Percentiles rank a stretch among this genome's conserved stretches.
These are phyloP conservation scores for Eutrema salsugineum DNA, from an alignment of 441 rosid genomes.

Conservation along the genomic window DNA sequence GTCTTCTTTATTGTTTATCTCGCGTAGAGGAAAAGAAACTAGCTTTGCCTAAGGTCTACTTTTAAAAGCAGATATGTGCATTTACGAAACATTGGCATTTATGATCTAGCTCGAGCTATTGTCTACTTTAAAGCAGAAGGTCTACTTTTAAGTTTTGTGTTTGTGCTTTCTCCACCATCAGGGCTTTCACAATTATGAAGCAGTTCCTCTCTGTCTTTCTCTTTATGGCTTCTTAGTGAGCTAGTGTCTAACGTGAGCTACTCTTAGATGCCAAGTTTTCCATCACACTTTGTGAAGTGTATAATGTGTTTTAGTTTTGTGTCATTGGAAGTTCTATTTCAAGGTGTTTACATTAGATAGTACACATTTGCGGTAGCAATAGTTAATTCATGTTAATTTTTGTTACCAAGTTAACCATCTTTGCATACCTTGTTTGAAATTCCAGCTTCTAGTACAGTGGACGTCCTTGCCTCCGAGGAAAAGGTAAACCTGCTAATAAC, in stretches of 20 bases:
- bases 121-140: background rate
- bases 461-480: constrained; percentile 33
- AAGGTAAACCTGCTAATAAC: constrained; percentile 47
- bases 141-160: background rate
- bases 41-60: background rate
- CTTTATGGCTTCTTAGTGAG: background rate
- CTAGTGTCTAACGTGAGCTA: background rate
- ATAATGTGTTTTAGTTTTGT: constrained; percentile 4
- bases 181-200: background rate
- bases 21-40: background rate
- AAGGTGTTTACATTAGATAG: background rate
- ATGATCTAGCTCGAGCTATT: background rate
- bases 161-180: background rate
- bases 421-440: constrained; percentile 19
- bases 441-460: constrained; percentile 54
- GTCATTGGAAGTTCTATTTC: background rate
- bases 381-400: background rate
- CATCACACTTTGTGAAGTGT: background rate
- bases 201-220: background rate
- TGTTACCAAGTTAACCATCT: constrained; percentile 29
- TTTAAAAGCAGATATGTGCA: background rate
- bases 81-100: background rate
- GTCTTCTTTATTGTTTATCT: constrained; percentile 28
- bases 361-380: background rate
- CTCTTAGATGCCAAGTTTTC: constrained; percentile 2